Evolutionary conservation across 1,284 basidiomycete species (phyloP).

Genomic region (Xerocomus amazonicus): DNA sequence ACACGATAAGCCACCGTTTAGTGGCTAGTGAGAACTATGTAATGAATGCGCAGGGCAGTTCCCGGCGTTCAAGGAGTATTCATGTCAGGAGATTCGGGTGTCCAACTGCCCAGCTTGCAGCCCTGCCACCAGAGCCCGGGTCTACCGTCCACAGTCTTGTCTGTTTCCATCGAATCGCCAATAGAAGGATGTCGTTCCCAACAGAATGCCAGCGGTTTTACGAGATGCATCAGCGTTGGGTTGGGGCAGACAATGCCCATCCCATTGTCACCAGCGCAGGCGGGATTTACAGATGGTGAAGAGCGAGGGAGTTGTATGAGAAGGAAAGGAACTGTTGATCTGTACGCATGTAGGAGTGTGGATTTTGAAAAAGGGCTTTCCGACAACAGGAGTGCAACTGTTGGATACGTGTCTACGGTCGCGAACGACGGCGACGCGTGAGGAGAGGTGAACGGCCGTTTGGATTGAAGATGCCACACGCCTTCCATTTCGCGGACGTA

Average conservation of each 20-base stretch:
- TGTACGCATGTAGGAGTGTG: conserved; percentile 63
- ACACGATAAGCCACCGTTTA: not conserved
- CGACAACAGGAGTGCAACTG: conserved; percentile 72
- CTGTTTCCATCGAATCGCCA: not conserved
- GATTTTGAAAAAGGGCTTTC: conserved; percentile 72
- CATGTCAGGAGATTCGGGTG: conserved; percentile 11
- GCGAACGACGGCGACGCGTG: not conserved
- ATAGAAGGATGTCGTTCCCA: conserved; percentile 50
- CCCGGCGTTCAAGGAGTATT: conserved; percentile 4
- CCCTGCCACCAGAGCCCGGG: conserved; percentile 51
- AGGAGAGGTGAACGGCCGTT: not conserved
- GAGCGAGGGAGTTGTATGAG: conserved; percentile 70
- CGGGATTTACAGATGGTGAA: not conserved
- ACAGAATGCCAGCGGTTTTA: conserved; percentile 42
- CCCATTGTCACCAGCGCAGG: not conserved
- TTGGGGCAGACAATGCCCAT: conserved; percentile 20
- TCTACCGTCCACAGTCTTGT: conserved; percentile 29
- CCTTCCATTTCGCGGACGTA: conserved; percentile 88
- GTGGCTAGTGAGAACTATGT: not conserved
- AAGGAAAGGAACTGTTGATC: conserved; percentile 71
- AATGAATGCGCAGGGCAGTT: not conserved
- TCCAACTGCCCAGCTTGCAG: conserved; percentile 19
- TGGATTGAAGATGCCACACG: conserved; percentile 46
- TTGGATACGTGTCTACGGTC: conserved; percentile 26
- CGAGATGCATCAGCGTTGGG: conserved; percentile 19